Percentiles rank a stretch among this genome's conserved stretches.
Evolutionary conservation across 1,139 yeast species (phyloP).

Genomic region (Nakaseomyces sp.): DNA sequence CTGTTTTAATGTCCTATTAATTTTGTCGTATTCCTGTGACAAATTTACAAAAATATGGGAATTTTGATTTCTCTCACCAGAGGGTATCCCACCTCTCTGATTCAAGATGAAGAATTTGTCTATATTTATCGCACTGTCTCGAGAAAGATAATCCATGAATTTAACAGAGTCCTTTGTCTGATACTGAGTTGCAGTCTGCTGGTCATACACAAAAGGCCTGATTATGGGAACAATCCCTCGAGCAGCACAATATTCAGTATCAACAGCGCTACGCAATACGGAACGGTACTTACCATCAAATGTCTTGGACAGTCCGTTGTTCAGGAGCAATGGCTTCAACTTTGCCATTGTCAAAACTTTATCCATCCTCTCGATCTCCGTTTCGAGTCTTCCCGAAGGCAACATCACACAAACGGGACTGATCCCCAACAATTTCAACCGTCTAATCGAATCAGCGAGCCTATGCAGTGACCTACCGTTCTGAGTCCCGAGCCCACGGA

Average conservation of each 20-base stretch:
- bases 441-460: constrained; percentile 19
- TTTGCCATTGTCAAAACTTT: constrained; percentile 17
- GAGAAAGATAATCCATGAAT: constrained; percentile 20
- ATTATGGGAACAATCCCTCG: constrained; percentile 17
- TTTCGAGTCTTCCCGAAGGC: constrained; percentile 17
- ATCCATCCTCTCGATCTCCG: constrained; percentile 23
- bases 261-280: constrained; percentile 11
- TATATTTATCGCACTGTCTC: constrained; percentile 40
- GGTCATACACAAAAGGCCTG: constrained; percentile 24
- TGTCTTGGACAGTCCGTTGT: constrained; percentile 15
- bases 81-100: constrained; percentile 82
- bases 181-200: constrained; percentile 16
- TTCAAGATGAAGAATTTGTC: constrained; percentile 80
- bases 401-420: constrained; percentile 27
- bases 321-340: constrained; percentile 21
- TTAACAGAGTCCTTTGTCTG: constrained; percentile 14
- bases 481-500: constrained; percentile 19
- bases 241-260: constrained; percentile 8
- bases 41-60: constrained; percentile 85
- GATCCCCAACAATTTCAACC: constrained; percentile 25
- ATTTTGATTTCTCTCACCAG: constrained; percentile 68
- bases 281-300: constrained; percentile 15
- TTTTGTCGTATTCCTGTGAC: constrained; percentile 67
- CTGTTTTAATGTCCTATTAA: constrained; percentile 27
- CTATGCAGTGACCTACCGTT: constrained; percentile 11